Conservation (phyloP, 2,329 filamentous ascomycete genomes). For the Ascochyta fabae region DNA sequence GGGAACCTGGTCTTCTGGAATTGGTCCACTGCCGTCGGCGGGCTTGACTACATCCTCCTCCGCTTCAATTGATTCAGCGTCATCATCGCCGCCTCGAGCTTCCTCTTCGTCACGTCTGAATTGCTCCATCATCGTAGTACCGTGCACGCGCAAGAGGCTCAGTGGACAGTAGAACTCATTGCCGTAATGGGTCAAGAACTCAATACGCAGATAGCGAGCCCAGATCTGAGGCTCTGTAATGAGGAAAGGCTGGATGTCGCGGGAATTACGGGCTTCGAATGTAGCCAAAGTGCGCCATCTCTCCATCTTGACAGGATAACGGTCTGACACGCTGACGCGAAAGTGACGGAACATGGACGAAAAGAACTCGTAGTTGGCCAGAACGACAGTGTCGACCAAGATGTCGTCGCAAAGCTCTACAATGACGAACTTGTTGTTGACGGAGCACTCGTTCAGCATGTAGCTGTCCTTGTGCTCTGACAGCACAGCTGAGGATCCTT, state of each 20-base stretch:
- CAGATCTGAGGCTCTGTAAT: conserved; percentile 95
- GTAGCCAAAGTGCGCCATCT: conserved; percentile 89
- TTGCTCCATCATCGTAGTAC: conserved; percentile 92
- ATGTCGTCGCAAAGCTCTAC: conserved; percentile 89
- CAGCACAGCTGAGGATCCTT: conserved; percentile 85
- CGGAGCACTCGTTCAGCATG: conserved; percentile 91
- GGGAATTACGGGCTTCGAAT: conserved; percentile 89
- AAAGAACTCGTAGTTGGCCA: conserved; percentile 99
- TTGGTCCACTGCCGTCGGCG: conserved; percentile 36
- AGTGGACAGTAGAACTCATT: conserved; percentile 97
- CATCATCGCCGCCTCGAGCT: conserved; percentile 62
- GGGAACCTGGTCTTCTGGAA: conserved; percentile 29
- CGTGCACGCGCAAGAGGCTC: conserved; percentile 88
- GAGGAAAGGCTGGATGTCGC: conserved; percentile 92
- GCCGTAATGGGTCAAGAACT: conserved; percentile 92
- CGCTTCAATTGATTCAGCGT: conserved; percentile 65
- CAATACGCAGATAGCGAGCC: conserved; percentile 89
- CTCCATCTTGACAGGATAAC: conserved; percentile 89
- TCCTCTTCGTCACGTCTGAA: conserved; percentile 85
- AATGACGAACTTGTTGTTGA: conserved; percentile 89
- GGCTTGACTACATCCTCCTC: conserved; percentile 49
- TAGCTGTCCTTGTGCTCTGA: conserved; percentile 99
- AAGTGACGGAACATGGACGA: conserved; percentile 95
- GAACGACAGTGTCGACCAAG: conserved; percentile 91
- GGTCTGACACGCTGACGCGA: conserved; percentile 88